phyloP scores from a whole-genome alignment of 768 basidiomycete genomes.

The Kwoniella mangroviensis region DNA sequence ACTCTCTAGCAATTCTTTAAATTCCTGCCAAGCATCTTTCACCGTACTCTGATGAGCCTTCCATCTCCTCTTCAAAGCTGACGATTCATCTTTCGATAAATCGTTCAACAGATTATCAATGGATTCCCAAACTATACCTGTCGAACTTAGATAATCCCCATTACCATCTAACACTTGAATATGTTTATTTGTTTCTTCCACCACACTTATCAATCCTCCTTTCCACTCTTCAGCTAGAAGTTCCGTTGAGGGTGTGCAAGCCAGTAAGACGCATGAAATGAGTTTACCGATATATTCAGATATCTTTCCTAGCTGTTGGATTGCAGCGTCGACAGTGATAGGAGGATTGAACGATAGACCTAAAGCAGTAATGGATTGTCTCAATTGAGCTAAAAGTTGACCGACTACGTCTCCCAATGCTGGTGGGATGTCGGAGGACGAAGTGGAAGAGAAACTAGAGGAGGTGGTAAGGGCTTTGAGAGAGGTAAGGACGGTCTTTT shows the following conservation, averaged over 20 bases:
- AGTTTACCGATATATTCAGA: conserved; percentile 30
- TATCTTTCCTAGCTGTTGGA: conserved; percentile 40
- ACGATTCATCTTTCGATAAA: conserved; percentile 27
- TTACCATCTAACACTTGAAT: conserved; percentile 17
- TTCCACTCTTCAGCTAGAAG: conserved; percentile 43
- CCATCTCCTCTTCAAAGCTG: conserved; percentile 38
- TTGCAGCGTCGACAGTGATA: conserved; percentile 39
- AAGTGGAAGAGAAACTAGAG: conserved; percentile 14
- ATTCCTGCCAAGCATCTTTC: conserved; percentile 52
- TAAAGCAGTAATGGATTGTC: conserved; percentile 39
- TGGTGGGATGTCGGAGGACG: conserved; percentile 6
- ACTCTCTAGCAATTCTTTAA: conserved; percentile 46
- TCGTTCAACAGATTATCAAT: conserved; percentile 28
- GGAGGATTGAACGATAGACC: conserved; percentile 49
- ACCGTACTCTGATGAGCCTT: conserved; percentile 35
- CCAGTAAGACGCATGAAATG: conserved; percentile 36
- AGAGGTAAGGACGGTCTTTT: conserved; percentile 2
- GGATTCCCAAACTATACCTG: conserved; percentile 48
- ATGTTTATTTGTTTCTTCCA: conserved; percentile 20
- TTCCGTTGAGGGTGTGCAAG: conserved; percentile 1
- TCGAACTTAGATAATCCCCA: conserved; percentile 39
- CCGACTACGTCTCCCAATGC: conserved; percentile 28
- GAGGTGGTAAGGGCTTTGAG: conserved; percentile 23
- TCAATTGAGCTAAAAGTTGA: conserved; percentile 27
- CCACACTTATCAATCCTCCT: conserved; percentile 28